These are phyloP conservation scores for Ustilago trichophora DNA, from an alignment of 1,284 basidiomycete genomes.

Conservation along the genomic window DNA sequence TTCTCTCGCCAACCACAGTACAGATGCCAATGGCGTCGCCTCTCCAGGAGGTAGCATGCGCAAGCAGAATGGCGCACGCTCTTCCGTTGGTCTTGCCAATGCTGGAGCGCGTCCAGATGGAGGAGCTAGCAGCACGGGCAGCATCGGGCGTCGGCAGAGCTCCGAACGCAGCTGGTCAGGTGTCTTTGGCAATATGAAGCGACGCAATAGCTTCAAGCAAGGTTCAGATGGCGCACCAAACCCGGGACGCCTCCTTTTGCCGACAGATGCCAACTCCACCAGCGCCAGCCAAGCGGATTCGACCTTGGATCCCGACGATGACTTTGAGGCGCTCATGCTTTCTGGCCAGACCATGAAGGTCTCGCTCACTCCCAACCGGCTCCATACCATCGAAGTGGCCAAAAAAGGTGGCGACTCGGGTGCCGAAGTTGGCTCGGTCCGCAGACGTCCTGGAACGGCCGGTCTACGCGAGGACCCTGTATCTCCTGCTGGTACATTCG, in stretches of 20 bases:
- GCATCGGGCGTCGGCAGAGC: slow-evolving; percentile 31
- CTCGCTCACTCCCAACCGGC: slow-evolving; percentile 79
- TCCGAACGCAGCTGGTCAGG: slow-evolving; percentile 46
- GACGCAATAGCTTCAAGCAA: slow-evolving; percentile 53
- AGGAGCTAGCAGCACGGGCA: slow-evolving; percentile 5
- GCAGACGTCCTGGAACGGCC: slow-evolving; percentile 44
- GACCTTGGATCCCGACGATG: slow-evolving; percentile 42
- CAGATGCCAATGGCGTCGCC: not conserved
- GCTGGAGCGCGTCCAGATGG: not conserved
- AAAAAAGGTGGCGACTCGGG: slow-evolving; percentile 30
- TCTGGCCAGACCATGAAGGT: slow-evolving; percentile 71
- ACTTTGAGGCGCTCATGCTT: slow-evolving; percentile 59
- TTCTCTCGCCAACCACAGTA: slow-evolving; percentile 15
- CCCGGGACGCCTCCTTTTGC: slow-evolving; percentile 10
- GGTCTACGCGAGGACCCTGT: slow-evolving; percentile 16
- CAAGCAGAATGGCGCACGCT: not conserved
- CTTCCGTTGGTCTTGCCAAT: slow-evolving; percentile 2
- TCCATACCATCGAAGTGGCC: slow-evolving; percentile 57
- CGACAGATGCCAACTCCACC: not conserved
- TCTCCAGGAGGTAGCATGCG: slow-evolving; percentile 4
- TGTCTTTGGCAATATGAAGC: slow-evolving; percentile 45
- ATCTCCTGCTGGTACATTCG: slow-evolving; percentile 4
- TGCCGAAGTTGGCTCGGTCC: slow-evolving; percentile 11
- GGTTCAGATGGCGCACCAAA: slow-evolving; percentile 30
- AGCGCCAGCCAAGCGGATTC: slow-evolving; percentile 4